Evolutionary conservation across 176 grass and related monocot species (phyloP), one percentile per base, ranked within the genome.

Genomic region (Aegilops longissima): DNA sequence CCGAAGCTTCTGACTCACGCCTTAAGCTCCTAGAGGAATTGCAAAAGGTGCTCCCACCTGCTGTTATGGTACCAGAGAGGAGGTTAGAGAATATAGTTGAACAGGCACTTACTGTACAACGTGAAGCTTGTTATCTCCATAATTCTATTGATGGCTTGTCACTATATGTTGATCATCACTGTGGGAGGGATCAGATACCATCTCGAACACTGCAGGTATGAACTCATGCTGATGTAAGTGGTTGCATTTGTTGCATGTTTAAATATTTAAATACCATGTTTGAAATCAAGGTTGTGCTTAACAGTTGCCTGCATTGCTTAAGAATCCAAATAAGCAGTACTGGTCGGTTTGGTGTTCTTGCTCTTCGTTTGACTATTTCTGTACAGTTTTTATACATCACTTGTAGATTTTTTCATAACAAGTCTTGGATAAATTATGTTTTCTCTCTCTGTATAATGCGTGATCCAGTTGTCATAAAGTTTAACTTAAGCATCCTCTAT

Each of bases 51-150:
- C 87, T 98, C 33, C 95, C 95, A 38, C 87, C 93, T 24, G 79
- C 71, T 80, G 77, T 98, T 81, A 90, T 98, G 93, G 86, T 98
- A 82, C 93, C 93, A 4, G 95, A 95, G 81, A 98, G 84, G 68
- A 93, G 95, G 76, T 80, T 95, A 44, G 95, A 98, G 68, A 89
- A 98, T 77, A 85, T 95, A 85, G 81, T 98, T 87, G 91, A 98
- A 73, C 91, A 98, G 72, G 91, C 95, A 63, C 92, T 98, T 69
- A 89, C 62, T 52, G 88, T 95, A 18, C 95, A 98, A 86, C 87
- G 81, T 1, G 93, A 93, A 87, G 87, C 87, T 70, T 98, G 95
- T 74, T 95, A 90, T 89, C 95, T 93, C 76, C 95, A 98, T 88
- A 98, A 98, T 84, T 93, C 90, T 90, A 47, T 83, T 61, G 95